These are phyloP conservation scores for Massarina eburnea DNA, from an alignment of 2,329 filamentous ascomycete species.

Conservation along the genomic window DNA sequence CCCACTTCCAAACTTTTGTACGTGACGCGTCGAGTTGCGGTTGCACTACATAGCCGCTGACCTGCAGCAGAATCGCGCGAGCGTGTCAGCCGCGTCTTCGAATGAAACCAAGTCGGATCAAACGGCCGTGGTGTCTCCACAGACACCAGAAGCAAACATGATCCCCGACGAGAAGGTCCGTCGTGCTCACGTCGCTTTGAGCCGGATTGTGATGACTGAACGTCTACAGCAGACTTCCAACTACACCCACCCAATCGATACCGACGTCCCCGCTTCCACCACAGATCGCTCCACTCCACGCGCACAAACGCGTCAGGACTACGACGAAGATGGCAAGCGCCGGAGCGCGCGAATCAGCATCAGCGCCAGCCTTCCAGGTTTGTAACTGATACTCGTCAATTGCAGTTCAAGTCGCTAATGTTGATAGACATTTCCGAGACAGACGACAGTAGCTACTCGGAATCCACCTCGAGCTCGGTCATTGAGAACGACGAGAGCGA, in stretches of 20 bases:
- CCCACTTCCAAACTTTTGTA: conserved; percentile 81
- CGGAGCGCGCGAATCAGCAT: conserved; percentile 54
- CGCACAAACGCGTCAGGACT: conserved; percentile 79
- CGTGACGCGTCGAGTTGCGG: conserved; percentile 21
- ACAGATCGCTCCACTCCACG: conserved; percentile 73
- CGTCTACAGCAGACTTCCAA: conserved; percentile 39
- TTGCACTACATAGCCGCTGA: conserved; percentile 36
- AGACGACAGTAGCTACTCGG: conserved; percentile 38
- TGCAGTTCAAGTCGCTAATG: conserved; percentile 15
- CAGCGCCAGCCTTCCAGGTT: conserved; percentile 77
- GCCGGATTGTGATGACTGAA: conserved; percentile 28
- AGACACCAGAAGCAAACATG: conserved; percentile 43
- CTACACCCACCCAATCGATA: conserved; percentile 74
- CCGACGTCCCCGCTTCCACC: conserved; percentile 60
- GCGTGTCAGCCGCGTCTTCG: conserved; percentile 27
- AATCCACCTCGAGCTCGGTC: conserved; percentile 31
- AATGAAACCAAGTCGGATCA: conserved; percentile 36
- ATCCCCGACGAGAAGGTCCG: conserved; percentile 40
- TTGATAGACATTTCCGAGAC: conserved; percentile 50
- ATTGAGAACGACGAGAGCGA: conserved; percentile 38
- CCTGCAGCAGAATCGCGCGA: conserved; percentile 30
- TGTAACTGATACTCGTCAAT: conserved; percentile 21
- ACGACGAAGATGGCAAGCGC: conserved; percentile 59
- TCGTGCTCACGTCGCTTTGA: conserved; percentile 25
- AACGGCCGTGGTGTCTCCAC: conserved; percentile 41